Evolutionary conservation across 495 filamentous ascomycete genomes (phyloP).

Genomic region (Penicillium parvum): DNA sequence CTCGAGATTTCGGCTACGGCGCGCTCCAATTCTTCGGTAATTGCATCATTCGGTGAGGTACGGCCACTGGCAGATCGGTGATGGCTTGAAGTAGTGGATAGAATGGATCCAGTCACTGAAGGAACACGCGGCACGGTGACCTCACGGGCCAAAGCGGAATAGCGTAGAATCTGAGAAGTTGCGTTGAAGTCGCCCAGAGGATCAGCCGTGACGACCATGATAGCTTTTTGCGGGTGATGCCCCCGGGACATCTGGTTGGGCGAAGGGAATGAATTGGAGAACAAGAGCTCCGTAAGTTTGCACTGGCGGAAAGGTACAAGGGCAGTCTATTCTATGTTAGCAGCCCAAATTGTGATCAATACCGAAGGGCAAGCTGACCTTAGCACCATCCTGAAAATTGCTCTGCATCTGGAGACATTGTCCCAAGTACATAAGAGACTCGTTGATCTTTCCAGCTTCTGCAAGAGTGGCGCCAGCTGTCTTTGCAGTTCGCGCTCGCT

Average conservation of each 20-base stretch:
- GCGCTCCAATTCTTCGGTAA: conserved; percentile 67
- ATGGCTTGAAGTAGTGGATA: conserved; percentile 40
- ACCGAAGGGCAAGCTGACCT: conserved; percentile 61
- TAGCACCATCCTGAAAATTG: conserved; percentile 65
- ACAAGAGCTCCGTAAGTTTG: conserved; percentile 93
- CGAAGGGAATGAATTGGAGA: conserved; percentile 89
- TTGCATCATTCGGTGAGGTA: conserved; percentile 44
- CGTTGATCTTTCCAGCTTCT: conserved; percentile 97
- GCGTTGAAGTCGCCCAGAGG: conserved; percentile 93
- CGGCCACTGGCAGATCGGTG: conserved; percentile 40
- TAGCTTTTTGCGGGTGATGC: conserved; percentile 72
- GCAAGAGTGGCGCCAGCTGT: conserved; percentile 87
- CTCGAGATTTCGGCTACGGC: conserved; percentile 70
- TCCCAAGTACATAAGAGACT: conserved; percentile 94
- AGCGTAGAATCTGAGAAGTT: conserved; percentile 91
- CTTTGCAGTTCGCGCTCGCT: conserved; percentile 88
- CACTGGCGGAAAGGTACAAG: conserved; percentile 91
- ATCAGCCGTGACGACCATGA: conserved; percentile 97
- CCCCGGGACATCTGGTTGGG: conserved; percentile 50
- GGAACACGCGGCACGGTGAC: conserved; percentile 88
- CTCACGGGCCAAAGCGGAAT: conserved; percentile 89
- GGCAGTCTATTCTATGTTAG: conserved; percentile 50
- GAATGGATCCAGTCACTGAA: conserved; percentile 61
- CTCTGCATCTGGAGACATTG: conserved; percentile 97
- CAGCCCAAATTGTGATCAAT: background rate